These are phyloP conservation scores for Colletotrichum tofieldiae DNA, from an alignment of 2,329 filamentous ascomycete species.

Conservation along the genomic window DNA sequence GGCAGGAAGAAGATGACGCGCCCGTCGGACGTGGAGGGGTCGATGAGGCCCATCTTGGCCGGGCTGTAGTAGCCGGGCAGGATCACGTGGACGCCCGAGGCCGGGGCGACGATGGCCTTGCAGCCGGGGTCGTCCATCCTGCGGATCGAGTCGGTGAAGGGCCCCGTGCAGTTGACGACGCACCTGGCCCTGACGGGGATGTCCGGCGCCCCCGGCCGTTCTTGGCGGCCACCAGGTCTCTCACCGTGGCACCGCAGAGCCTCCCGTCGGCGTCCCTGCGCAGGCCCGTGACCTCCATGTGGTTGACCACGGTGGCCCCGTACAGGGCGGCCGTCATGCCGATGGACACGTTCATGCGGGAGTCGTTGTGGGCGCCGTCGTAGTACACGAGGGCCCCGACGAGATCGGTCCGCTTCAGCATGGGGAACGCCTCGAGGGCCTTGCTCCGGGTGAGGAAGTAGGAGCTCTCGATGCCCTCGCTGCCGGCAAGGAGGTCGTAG, in stretches of 20 bases:
- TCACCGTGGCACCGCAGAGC: conserved; percentile 81
- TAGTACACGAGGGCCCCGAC: conserved; percentile 91
- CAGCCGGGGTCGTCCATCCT: conserved; percentile 84
- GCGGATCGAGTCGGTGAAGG: conserved; percentile 88
- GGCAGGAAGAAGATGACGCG: conserved; percentile 94
- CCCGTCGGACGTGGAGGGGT: conserved; percentile 88
- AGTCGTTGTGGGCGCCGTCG: conserved; percentile 93
- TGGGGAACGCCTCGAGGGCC: conserved; percentile 88
- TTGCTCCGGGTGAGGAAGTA: conserved; percentile 92
- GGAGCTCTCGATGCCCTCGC: conserved; percentile 89
- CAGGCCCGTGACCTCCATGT: conserved; percentile 84
- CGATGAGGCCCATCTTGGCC: conserved; percentile 88
- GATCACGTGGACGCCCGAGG: conserved; percentile 61
- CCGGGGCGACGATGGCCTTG: conserved; percentile 86
- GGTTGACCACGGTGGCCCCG: conserved; percentile 86
- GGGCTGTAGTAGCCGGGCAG: conserved; percentile 49
- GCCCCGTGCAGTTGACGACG: conserved; percentile 90
- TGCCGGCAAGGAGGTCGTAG: conserved; percentile 88
- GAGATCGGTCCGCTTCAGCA: conserved; percentile 85
- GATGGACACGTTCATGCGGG: conserved; percentile 90
- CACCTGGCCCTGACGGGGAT: conserved; percentile 65
- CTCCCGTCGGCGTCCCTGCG: conserved; percentile 81
- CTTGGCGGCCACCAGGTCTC: conserved; percentile 76
- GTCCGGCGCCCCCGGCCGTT: no score
- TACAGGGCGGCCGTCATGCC: conserved; percentile 93